These are phyloP conservation scores for Metschnikowia drakensbergensis DNA, from an alignment of 805 yeast genomes.

Conservation along the genomic window DNA sequence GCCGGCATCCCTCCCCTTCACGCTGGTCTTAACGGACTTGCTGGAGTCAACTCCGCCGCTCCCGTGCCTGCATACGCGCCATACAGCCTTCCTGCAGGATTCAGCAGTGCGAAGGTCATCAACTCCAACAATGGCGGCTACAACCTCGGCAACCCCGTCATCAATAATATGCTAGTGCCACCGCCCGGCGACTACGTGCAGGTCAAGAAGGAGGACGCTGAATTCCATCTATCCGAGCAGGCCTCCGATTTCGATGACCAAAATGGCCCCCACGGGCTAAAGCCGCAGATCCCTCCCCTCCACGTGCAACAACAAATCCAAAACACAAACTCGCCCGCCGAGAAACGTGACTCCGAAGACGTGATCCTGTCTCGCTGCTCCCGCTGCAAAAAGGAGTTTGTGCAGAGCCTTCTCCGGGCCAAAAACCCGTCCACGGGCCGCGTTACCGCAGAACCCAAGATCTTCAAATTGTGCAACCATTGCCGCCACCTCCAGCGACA, in stretches of 20 bases:
- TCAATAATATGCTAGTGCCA: conserved; percentile 10
- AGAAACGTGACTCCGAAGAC: conserved; percentile 7
- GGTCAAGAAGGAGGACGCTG: conserved; percentile 9
- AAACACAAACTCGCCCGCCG: conserved; percentile 17
- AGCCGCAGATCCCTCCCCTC: conserved; percentile 39
- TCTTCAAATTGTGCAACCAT: conserved; percentile 56
- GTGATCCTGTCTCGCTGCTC: conserved; percentile 36
- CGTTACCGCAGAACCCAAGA: conserved; percentile 38
- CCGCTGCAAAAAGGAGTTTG: conserved; percentile 58
- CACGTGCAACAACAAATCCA: conserved; percentile 40
- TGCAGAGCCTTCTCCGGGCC: conserved; percentile 39
- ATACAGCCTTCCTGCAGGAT: neutral
- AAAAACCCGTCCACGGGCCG: conserved; percentile 22
- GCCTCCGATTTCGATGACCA: conserved; percentile 6
- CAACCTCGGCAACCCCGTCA: conserved; percentile 10
- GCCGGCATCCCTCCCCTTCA: too few species aligned
- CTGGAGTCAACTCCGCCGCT: neutral
- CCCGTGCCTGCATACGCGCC: neutral
- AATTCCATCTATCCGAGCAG: neutral
- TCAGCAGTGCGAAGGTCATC: neutral
- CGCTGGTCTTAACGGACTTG: neutral
- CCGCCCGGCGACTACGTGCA: conserved; percentile 6
- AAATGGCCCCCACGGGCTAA: conserved; percentile 15
- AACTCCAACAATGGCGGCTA: conserved; percentile 8
- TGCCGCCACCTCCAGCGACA: conserved; percentile 63